Percentiles rank a stretch among this genome's conserved stretches.
Conservation (phyloP, 345 rosid species). For the Aegle marmelos region DNA sequence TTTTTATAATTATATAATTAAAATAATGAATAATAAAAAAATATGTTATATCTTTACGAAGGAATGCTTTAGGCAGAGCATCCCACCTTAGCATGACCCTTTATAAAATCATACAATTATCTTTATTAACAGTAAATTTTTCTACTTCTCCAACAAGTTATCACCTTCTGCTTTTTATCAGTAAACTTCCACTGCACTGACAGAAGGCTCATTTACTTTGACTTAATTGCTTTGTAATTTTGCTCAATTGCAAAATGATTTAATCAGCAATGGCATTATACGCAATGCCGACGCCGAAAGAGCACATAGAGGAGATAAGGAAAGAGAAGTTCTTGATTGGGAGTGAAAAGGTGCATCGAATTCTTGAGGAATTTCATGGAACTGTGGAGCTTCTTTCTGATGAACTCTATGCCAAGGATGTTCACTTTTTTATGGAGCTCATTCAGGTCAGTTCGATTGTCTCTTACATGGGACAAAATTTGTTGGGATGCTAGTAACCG, state of each 20-base stretch:
- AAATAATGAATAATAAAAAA: too few species aligned
- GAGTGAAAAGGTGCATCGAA: constrained; percentile 36
- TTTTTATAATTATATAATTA: too few species aligned
- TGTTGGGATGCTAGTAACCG: neutral
- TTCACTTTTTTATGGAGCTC: constrained; percentile 73
- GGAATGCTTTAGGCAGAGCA: too few species aligned
- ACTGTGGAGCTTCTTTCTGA: constrained; percentile 63
- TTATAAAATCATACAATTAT: too few species aligned
- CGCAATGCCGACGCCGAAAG: constrained; percentile 26
- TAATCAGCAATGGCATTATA: neutral
- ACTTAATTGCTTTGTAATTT: too few species aligned
- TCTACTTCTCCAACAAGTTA: neutral
- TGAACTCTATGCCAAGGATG: constrained; percentile 67
- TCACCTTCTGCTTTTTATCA: neutral
- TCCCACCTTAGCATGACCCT: too few species aligned
- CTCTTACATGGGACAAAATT: too few species aligned
- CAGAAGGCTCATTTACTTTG: too few species aligned
- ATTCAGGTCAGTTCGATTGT: constrained; percentile 39
- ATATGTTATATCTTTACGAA: too few species aligned
- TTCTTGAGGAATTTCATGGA: constrained; percentile 54
- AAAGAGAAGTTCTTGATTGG: constrained; percentile 53
- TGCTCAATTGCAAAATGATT: too few species aligned
- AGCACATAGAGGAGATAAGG: constrained; percentile 59
- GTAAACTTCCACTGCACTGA: neutral
- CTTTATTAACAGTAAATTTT: neutral